Percentiles rank a stretch among this genome's conserved stretches.
phyloP scores from a whole-genome alignment of 1,284 basidiomycete species.

The Testicularia cyperi region DNA sequence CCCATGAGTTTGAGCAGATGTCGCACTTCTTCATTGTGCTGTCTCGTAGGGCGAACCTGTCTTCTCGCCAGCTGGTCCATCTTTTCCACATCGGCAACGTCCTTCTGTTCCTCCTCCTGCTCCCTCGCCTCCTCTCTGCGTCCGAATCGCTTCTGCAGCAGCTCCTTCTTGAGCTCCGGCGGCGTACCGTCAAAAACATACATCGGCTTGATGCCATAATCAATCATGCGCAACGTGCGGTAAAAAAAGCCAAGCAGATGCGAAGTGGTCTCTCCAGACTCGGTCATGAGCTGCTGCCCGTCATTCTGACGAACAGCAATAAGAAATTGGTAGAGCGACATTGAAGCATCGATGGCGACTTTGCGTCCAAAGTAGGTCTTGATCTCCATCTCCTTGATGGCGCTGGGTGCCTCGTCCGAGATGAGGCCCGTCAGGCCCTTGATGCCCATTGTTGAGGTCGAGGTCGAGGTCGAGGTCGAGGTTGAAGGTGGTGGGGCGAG shows the following conservation, averaged over 20 bases:
- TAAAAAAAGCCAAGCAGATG: constrained; percentile 99
- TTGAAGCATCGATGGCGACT: constrained; percentile 88
- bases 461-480: background rate
- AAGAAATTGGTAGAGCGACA: constrained; percentile 74
- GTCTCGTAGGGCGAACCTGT: constrained; percentile 89
- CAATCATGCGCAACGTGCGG: constrained; percentile 80
- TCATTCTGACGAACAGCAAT: constrained; percentile 95
- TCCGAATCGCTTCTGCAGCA: constrained; percentile 92
- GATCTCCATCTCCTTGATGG: constrained; percentile 89
- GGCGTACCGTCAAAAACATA: constrained; percentile 99
- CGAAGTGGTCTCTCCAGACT: constrained; percentile 84
- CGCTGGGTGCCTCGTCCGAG: constrained; percentile 77
- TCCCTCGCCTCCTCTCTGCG: constrained; percentile 88
- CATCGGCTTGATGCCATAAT: constrained; percentile 95
- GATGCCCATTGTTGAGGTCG: constrained; percentile 15
- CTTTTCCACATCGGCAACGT: constrained; percentile 76
- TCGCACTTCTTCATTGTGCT: constrained; percentile 95
- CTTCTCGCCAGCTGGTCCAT: constrained; percentile 86
- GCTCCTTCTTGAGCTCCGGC: constrained; percentile 91
- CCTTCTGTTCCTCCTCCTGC: constrained; percentile 92
- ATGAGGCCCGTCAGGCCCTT: constrained; percentile 83
- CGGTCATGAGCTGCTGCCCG: constrained; percentile 94
- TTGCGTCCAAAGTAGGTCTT: constrained; percentile 84
- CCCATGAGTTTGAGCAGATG: constrained; percentile 90
- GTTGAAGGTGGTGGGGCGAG: background rate